Percentiles rank a stretch among this genome's conserved stretches.
Evolutionary conservation across 2,329 filamentous ascomycete genomes (phyloP).

Genomic region (Ophiostoma angusticollis): DNA sequence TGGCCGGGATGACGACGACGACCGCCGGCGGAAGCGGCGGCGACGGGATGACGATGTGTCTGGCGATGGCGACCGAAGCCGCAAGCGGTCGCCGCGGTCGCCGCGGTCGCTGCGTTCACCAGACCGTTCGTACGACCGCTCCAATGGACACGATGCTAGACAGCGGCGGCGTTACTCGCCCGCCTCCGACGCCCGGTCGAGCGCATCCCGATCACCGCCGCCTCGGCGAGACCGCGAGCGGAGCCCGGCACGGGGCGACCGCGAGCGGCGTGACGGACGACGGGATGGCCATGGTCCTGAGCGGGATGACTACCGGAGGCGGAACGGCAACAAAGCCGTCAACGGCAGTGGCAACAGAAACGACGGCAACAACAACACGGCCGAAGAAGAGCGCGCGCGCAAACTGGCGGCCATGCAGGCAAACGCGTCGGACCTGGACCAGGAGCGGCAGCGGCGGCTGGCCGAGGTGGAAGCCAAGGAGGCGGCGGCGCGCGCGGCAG

Average conservation of each 20-base stretch:
- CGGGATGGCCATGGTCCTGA: too few relatives aligned
- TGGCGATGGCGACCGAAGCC: slow-evolving; percentile 22
- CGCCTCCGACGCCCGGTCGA: too few relatives aligned
- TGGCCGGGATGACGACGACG: background rate
- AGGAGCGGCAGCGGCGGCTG: slow-evolving; percentile 55
- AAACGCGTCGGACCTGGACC: slow-evolving; percentile 55
- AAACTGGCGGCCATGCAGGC: slow-evolving; percentile 64
- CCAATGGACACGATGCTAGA: too few relatives aligned
- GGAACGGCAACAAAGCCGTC: background rate
- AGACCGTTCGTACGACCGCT: too few relatives aligned
- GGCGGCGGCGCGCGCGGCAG: slow-evolving; percentile 48
- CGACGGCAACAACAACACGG: slow-evolving; percentile 1
- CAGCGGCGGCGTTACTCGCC: too few relatives aligned
- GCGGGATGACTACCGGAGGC: background rate
- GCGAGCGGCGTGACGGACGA: background rate
- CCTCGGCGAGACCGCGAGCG: too few relatives aligned
- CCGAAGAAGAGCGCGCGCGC: slow-evolving; percentile 46
- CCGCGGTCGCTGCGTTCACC: too few relatives aligned
- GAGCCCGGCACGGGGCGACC: too few relatives aligned
- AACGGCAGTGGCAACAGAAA: background rate
- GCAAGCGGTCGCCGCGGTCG: background rate
- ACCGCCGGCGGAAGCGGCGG: background rate
- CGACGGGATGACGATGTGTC: background rate
- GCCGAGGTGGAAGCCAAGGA: slow-evolving; percentile 55
- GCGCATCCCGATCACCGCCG: too few relatives aligned